Base-by-base conservation (phyloP, 108 stramenopile species). In the Pseudonitzschia multiseries region DNA sequence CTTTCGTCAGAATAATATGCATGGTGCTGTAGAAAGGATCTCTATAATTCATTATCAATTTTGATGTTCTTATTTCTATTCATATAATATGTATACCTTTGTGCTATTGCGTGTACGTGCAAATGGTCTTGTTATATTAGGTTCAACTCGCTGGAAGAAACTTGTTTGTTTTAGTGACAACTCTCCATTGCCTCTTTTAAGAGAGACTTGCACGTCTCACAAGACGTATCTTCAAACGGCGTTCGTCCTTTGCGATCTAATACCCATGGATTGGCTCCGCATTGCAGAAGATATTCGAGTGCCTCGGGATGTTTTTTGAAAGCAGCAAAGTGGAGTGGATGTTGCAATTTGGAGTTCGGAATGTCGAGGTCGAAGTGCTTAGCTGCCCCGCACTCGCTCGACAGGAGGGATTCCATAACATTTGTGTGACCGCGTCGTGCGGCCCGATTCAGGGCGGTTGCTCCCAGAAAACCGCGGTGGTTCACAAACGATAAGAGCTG, bases 251-350 rank as follows among this genome's bases (percentile, higher is more conserved):
- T 86, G 27, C 86, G 80, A 76, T 86, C 86, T 48, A 81, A 31
- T 32, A 81, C 76, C 18, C 54, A 29, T 27, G 78, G 64, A 53
- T 74, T 75, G 13, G 77, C 77, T 24, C 83, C 83, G 51, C 42
- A 10, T 32, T 75, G 52, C 44, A 86, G 44, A 36, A 86, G 65
- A 18, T 64, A 41, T 8, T 57, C 50, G 13, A 86, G 80, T 24
- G 53, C n/a, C 10, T 71, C 78, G 14, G 18, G 43, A 18, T 83
- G 44, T 54, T 67, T 42, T 57, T 83, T 74, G 64, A 86, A 86
- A 15, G 86, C 86, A 14, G 86, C 86, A 76, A 86, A 83, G 56
- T 86, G 86, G 18, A 86, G 65, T n/a, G 86, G 86, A 43, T 81
- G 81, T 53, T 86, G 86, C 65, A 86, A 40, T 69, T 86, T 86